Evolutionary conservation across 2,329 filamentous ascomycete species (phyloP), one percentile per base, ranked within the genome.

Genomic region (Ceratocystis smalleyi): DNA sequence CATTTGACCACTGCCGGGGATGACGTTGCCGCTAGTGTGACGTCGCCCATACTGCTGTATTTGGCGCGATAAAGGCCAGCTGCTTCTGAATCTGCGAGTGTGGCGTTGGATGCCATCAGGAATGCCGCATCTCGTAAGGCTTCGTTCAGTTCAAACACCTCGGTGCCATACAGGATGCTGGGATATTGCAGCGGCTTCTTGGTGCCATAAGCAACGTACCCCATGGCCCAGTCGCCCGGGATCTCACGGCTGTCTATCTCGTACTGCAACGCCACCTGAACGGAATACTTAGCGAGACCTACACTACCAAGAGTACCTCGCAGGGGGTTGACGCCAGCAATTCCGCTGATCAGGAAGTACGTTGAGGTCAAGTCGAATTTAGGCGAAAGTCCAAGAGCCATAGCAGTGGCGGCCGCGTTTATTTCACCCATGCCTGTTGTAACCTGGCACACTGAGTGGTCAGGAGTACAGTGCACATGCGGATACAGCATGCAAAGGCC

Each of bases 191-290:
- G 72, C 0, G 86, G 83, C 5, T 71, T 68, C 27, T 76, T 71
- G 24, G 79, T 76, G 17, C 85, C 87, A 69, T 83, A 84, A 1
- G 85, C 80, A 35, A 90, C 77, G 71, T 90, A 90, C 4, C 86
- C 86, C 0, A 85, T 87, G 0, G 79, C 75, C 73, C 80, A 89
- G 71, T 84, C 84, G 1, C 71, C 70, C 0, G 86, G 84, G 43
- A 88, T 81, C 67, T 89, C 86, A 43, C 87, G 81, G 1, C 81
- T 75, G 69, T 90, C 87, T 67, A 91, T 82, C 72, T 91, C 87
- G 68, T 89, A 88, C 72, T 91, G 87, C 63, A 90, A 76, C 0
- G 84, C 86, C 2, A 89, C 86, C 71, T 91, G 88, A 4, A 91
- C 79, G 0, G 86, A 82, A 70, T 84, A 91, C 24, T 82, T 80